Conservation (phyloP, 2,329 filamentous ascomycete species). For the Penicillium nordicum region DNA sequence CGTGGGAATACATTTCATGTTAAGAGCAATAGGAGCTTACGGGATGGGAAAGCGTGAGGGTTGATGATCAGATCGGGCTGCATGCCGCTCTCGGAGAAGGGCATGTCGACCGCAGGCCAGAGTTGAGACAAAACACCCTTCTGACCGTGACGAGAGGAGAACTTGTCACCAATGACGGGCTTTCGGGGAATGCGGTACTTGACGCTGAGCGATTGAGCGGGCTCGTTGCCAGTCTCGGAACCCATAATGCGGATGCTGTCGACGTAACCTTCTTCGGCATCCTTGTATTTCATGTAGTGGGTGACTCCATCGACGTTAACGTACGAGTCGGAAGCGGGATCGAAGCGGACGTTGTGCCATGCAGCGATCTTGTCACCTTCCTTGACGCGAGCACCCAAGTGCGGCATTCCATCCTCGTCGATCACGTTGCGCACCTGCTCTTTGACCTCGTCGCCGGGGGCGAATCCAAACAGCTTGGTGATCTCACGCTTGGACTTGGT, state of each 20-base stretch:
- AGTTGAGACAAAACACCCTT: conserved; percentile 97
- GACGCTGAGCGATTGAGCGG: conserved; percentile 82
- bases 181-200: conserved; percentile 88
- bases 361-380: conserved; percentile 84
- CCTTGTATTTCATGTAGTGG: conserved; percentile 91
- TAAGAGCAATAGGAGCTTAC: conserved; percentile 39
- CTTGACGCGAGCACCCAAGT: conserved; percentile 71
- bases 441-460: conserved; percentile 70
- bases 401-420: conserved; percentile 82
- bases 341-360: conserved; percentile 81
- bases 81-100: conserved; percentile 93
- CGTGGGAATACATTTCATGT: neutral
- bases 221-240: conserved; percentile 76
- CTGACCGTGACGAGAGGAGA: conserved; percentile 96
- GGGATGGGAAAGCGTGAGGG: conserved; percentile 96
- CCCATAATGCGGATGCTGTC: conserved; percentile 92
- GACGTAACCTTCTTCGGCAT: conserved; percentile 79
- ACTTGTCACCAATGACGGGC: conserved; percentile 96
- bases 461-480: conserved; percentile 85
- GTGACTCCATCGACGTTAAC: conserved; percentile 83
- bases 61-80: conserved; percentile 99
- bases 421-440: conserved; percentile 68
- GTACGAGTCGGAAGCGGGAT: conserved; percentile 66
- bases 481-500: conserved; percentile 65
- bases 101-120: conserved; percentile 92